These are phyloP conservation scores for Coniochaeta sp. DNA, from an alignment of 2,329 filamentous ascomycete genomes.

Conservation along the genomic window DNA sequence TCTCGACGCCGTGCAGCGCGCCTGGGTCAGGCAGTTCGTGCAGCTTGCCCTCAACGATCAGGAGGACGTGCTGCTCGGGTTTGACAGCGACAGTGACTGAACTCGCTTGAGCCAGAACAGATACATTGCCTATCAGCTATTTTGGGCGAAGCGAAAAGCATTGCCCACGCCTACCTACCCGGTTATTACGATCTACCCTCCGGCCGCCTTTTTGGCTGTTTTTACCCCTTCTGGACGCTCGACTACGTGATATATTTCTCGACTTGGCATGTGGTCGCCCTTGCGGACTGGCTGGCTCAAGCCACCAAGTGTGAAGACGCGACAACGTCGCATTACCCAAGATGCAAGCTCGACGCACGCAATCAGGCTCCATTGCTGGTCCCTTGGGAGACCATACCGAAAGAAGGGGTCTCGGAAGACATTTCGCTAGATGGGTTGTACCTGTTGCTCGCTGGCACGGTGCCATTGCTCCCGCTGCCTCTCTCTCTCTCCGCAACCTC, in stretches of 20 bases:
- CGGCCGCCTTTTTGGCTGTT: neutral
- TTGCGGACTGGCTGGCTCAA: neutral
- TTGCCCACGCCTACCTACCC: neutral
- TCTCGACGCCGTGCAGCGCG: slow-evolving; percentile 39
- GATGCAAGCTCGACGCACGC: neutral
- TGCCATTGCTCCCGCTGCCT: neutral
- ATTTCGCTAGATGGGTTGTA: neutral
- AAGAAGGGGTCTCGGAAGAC: neutral
- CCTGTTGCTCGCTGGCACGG: neutral
- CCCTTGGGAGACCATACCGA: neutral
- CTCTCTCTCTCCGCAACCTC: too few species aligned
- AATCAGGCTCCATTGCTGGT: neutral
- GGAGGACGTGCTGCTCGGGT: slow-evolving; percentile 38
- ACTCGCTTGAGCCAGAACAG: neutral
- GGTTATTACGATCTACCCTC: slow-evolving; percentile 3
- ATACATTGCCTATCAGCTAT: neutral
- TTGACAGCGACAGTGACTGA: slow-evolving; percentile 24
- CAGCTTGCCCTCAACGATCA: slow-evolving; percentile 45
- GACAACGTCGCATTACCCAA: neutral
- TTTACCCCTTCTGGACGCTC: neutral
- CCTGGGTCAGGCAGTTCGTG: slow-evolving; percentile 49
- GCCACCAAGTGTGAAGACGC: too few species aligned
- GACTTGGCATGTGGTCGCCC: neutral
- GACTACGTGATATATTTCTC: neutral
- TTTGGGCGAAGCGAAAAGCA: too few species aligned